Conservation (phyloP, 2,329 filamentous ascomycete genomes). For the Diaporthe australafricana region DNA sequence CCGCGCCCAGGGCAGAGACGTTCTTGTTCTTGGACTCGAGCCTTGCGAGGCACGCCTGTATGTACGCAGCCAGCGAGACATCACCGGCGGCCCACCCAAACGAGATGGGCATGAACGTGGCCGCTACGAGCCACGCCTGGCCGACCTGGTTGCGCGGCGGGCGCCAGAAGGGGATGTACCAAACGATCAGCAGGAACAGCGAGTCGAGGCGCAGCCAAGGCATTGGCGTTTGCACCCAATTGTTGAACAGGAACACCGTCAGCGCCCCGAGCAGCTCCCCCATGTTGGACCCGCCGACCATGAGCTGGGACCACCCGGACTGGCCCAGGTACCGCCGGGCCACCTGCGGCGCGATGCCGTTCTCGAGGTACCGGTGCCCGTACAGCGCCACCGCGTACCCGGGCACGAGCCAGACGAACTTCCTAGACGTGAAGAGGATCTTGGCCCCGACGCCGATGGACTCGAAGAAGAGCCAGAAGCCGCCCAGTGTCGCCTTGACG, state of each 20-base stretch:
- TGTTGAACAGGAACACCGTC: constrained; percentile 61
- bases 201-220: constrained; percentile 62
- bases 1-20: constrained; percentile 60
- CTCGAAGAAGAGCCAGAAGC: constrained; percentile 57
- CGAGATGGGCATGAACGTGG: constrained; percentile 58
- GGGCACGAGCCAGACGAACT: constrained; percentile 62
- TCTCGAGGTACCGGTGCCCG: constrained; percentile 62
- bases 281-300: constrained; percentile 62
- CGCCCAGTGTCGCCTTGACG: constrained; percentile 50
- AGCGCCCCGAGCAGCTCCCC: constrained; percentile 61
- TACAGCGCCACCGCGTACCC: constrained; percentile 62
- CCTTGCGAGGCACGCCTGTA: constrained; percentile 60
- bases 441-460: constrained; percentile 58
- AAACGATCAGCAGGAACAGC: constrained; percentile 57
- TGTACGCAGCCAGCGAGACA: constrained; percentile 62
- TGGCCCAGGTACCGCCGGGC: constrained; percentile 59
- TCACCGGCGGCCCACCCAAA: constrained; percentile 65
- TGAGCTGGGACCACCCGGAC: constrained; percentile 61
- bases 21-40: constrained; percentile 56
- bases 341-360: constrained; percentile 58
- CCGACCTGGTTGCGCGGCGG: constrained; percentile 52
- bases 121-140: constrained; percentile 59
- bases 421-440: constrained; percentile 58
- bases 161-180: constrained; percentile 60
- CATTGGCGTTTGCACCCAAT: constrained; percentile 60